These are phyloP conservation scores for Phaeomoniella chlamydospora DNA, from an alignment of 2,329 filamentous ascomycete species.

Conservation along the genomic window DNA sequence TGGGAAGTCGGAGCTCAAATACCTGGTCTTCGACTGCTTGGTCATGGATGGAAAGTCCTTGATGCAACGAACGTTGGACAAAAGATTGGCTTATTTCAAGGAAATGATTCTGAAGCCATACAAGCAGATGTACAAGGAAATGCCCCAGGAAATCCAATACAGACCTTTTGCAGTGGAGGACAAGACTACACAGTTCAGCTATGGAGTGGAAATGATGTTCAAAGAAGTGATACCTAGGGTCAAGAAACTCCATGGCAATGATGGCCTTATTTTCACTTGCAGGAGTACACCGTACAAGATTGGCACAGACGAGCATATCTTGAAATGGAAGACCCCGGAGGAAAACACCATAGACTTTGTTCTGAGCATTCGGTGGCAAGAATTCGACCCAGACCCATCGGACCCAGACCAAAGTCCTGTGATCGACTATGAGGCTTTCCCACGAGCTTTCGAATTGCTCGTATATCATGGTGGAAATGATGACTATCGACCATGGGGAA, in stretches of 20 bases:
- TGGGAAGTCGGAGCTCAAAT: conserved; percentile 58
- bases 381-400: conserved; percentile 50
- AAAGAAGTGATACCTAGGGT: conserved; percentile 67
- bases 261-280: conserved; percentile 97
- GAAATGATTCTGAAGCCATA: conserved; percentile 67
- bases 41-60: conserved; percentile 63
- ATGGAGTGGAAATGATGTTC: conserved; percentile 88
- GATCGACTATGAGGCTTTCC: conserved; percentile 66
- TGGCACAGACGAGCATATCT: conserved; percentile 82
- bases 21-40: conserved; percentile 87
- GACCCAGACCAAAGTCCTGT: conserved; percentile 55
- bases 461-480: conserved; percentile 49
- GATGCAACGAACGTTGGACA: conserved; percentile 70
- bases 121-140: conserved; percentile 58
- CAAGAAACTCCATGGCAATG: conserved; percentile 66
- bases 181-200: conserved; percentile 80
- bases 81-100: conserved; percentile 75
- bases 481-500: conserved; percentile 51
- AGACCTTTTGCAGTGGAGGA: conserved; percentile 72
- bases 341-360: conserved; percentile 95
- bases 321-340: conserved; percentile 94
- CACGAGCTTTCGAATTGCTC: conserved; percentile 52
- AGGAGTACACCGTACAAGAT: conserved; percentile 71
- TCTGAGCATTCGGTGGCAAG: conserved; percentile 61
- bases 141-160: conserved; percentile 52